Conservation (phyloP, 2,329 filamentous ascomycete species). For the Aspergillus sp. region DNA sequence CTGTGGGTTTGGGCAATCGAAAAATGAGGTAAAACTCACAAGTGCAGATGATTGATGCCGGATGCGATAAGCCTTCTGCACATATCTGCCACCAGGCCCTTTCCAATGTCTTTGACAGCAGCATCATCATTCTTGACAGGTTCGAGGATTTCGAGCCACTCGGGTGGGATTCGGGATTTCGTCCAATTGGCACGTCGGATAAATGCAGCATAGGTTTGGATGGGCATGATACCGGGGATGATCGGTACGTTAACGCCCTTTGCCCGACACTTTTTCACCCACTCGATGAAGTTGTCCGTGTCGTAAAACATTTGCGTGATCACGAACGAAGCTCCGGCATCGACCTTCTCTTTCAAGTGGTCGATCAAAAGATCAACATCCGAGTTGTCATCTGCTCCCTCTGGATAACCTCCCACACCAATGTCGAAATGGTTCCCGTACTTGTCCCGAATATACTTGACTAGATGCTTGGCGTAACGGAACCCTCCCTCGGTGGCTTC, state of each 20-base stretch:
- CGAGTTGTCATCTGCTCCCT: slow-evolving; percentile 90
- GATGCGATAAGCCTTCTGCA: slow-evolving; percentile 80
- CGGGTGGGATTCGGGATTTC: slow-evolving; percentile 75
- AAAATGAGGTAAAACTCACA: slow-evolving; percentile 51
- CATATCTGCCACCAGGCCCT: slow-evolving; percentile 82
- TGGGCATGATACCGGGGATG: slow-evolving; percentile 86
- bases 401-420: slow-evolving; percentile 93
- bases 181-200: slow-evolving; percentile 88
- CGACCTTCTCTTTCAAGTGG: slow-evolving; percentile 95
- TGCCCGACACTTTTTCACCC: slow-evolving; percentile 82
- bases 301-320: slow-evolving; percentile 99
- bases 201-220: slow-evolving; percentile 93
- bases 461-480: slow-evolving; percentile 87
- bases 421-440: slow-evolving; percentile 95
- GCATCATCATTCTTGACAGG: slow-evolving; percentile 96
- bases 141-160: slow-evolving; percentile 80
- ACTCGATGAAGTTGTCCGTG: slow-evolving; percentile 87
- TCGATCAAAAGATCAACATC: slow-evolving; percentile 82
- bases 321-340: slow-evolving; percentile 88
- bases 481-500: slow-evolving; percentile 83
- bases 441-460: slow-evolving; percentile 73
- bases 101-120: slow-evolving; percentile 85
- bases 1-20: not conserved
- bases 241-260: slow-evolving; percentile 82
- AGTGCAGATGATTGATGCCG: slow-evolving; percentile 87